Evolutionary conservation across 1,284 basidiomycete genomes (phyloP).

Genomic region (Exobasidium cylindrosporum): DNA sequence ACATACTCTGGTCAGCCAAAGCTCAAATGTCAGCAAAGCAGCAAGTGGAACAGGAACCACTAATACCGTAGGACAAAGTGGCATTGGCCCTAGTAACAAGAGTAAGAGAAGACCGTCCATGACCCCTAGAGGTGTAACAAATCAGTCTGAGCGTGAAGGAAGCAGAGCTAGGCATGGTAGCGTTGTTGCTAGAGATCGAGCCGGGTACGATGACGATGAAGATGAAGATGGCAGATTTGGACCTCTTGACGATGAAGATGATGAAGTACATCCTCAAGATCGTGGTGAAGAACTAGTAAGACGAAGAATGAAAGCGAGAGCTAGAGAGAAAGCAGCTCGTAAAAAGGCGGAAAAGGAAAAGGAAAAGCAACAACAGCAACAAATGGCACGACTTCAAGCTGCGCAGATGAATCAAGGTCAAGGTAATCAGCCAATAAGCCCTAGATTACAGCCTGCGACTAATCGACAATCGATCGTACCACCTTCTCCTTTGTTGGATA

Average conservation of each 20-base stretch:
- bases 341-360: conserved; percentile 55
- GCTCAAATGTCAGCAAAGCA: background rate
- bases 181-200: conserved; percentile 2
- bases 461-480: conserved; percentile 7
- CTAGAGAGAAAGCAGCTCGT: conserved; percentile 47
- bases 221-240: conserved; percentile 30
- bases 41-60: background rate
- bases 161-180: conserved; percentile 3
- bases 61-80: background rate
- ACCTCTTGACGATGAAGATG: conserved; percentile 55
- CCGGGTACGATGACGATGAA: conserved; percentile 26
- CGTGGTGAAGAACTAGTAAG: conserved; percentile 62
- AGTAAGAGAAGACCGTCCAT: conserved; percentile 8
- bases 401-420: background rate
- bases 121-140: background rate
- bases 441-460: conserved; percentile 1
- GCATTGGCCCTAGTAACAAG: background rate
- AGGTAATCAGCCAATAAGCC: conserved; percentile 5
- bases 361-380: conserved; percentile 28
- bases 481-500: conserved; percentile 29
- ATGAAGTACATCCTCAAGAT: conserved; percentile 59
- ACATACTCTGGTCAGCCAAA: background rate
- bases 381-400: conserved; percentile 11
- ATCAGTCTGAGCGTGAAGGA: background rate
- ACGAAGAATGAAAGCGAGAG: conserved; percentile 59